phyloP scores from a whole-genome alignment of 106 monocot genomes.

The Allium sativum region DNA sequence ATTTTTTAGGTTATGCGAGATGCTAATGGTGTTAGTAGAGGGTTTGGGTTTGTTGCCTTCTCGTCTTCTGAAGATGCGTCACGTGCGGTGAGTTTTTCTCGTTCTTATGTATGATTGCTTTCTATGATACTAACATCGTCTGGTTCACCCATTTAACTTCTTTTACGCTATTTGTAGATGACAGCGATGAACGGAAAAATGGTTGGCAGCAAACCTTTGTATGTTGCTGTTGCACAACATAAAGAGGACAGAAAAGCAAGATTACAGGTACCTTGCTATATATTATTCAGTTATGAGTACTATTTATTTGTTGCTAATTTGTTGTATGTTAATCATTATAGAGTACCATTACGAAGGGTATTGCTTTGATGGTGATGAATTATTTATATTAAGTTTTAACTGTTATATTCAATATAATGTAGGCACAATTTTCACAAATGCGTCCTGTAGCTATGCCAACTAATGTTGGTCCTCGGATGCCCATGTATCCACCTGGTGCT shows the following conservation, averaged over 20 bases:
- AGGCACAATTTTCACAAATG: slow-evolving; percentile 72
- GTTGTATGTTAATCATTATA: no score
- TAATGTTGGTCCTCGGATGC: slow-evolving; percentile 50
- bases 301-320: no score
- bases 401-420: neutral
- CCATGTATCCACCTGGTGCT: slow-evolving; percentile 61
- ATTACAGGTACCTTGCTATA: slow-evolving; percentile 36
- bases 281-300: no score
- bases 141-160: neutral
- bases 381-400: no score
- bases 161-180: slow-evolving; percentile 20
- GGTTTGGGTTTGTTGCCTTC: slow-evolving; percentile 66
- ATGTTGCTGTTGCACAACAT: slow-evolving; percentile 70
- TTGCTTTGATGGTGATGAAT: no score
- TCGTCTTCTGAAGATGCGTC: slow-evolving; percentile 56
- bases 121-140: neutral
- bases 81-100: slow-evolving; percentile 49
- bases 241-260: slow-evolving; percentile 72
- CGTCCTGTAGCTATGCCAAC: slow-evolving; percentile 50
- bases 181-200: slow-evolving; percentile 74
- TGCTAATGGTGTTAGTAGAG: slow-evolving; percentile 53
- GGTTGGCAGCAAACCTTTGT: slow-evolving; percentile 58
- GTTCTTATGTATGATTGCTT: neutral
- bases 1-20: slow-evolving; percentile 56
- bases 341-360: no score